phyloP scores from a whole-genome alignment of 225 moss, liverwort and hornwort species.

The Physcomitrium patens region DNA sequence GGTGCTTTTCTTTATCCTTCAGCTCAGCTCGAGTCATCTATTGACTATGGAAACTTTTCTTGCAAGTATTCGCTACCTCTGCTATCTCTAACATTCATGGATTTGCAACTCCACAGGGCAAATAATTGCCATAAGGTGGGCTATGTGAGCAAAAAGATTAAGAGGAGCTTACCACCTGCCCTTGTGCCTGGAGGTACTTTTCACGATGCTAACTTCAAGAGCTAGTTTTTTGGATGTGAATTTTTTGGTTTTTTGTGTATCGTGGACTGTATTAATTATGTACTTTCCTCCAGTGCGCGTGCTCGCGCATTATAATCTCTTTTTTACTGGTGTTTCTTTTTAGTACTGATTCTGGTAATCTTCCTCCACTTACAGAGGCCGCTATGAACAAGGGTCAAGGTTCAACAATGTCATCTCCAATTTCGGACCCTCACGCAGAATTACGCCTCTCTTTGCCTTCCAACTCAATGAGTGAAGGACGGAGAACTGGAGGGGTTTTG shows the following conservation, averaged over 20 bases:
- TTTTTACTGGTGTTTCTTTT: background rate
- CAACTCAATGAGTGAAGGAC: conserved; percentile 45
- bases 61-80: background rate
- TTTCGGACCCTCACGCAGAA: conserved; percentile 53
- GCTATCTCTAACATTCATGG: background rate
- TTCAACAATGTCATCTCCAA: conserved; percentile 50
- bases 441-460: conserved; percentile 53
- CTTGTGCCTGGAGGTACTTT: conserved; percentile 46
- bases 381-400: conserved; percentile 49
- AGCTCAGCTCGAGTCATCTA: background rate
- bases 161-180: conserved; percentile 47
- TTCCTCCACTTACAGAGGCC: conserved; percentile 25
- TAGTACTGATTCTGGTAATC: conserved; percentile 8
- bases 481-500: conserved; percentile 45
- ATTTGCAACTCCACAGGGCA: conserved; percentile 30
- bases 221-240: background rate
- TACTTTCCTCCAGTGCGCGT: background rate
- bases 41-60: background rate
- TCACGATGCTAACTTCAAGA: background rate
- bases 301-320: too few relatives aligned
- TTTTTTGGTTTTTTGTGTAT: background rate
- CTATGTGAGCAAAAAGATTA: conserved; percentile 57
- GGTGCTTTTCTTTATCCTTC: conserved; percentile 36
- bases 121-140: conserved; percentile 61
- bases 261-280: background rate